Evolutionary conservation across 1,139 yeast species (phyloP), one percentile per base, ranked within the genome.

Genomic region (Blastobotrys malaysiensis): DNA sequence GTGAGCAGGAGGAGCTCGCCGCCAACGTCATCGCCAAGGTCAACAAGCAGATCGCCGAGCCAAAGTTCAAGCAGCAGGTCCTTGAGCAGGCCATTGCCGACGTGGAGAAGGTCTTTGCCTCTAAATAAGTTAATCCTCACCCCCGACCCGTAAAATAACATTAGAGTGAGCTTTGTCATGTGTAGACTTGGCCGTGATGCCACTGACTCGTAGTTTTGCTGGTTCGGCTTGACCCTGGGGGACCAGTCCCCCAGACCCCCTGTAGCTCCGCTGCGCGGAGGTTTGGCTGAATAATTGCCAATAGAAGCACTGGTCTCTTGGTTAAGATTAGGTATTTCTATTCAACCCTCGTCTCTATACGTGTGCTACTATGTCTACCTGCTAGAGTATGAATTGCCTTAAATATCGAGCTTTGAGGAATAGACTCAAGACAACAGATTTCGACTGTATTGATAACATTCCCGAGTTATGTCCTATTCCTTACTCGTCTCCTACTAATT

Each of bases 11-110:
- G 74, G 96, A 89, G 76, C 83, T 93, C 69, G 84, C 95, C 53
- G 79, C 86, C 72, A 73, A 91, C 57, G 96, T 93, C 64, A 86
- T 90, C 70, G 78, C 89, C 57, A 90, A 89, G 80, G 95, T 93
- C 66, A 83, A 88, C 79, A 78, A 85, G 76, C 95, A 90, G 76
- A 76, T 93, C 66, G 77, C 79, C 67, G 85, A 86, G 77, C 85
- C 96, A 62, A 88, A 88, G 79, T 90, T 91, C 86, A 98, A 93
- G 81, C 96, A 90, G 65, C 86, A 78, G 75, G 86, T 89, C 59
- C 86, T 93, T 74, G 81, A 84, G 70, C 97, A 93, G 80, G 83
- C 97, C 65, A 86, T 93, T 66, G 79, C 88, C 69, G 98, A 93
- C 69, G 81, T 91, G 69, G 99, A 93, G 82, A 86, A 82, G 75